Evolutionary conservation across 2,329 filamentous ascomycete species (phyloP), one percentile per base, ranked within the genome.

Genomic region (Aspergillus ustus): DNA sequence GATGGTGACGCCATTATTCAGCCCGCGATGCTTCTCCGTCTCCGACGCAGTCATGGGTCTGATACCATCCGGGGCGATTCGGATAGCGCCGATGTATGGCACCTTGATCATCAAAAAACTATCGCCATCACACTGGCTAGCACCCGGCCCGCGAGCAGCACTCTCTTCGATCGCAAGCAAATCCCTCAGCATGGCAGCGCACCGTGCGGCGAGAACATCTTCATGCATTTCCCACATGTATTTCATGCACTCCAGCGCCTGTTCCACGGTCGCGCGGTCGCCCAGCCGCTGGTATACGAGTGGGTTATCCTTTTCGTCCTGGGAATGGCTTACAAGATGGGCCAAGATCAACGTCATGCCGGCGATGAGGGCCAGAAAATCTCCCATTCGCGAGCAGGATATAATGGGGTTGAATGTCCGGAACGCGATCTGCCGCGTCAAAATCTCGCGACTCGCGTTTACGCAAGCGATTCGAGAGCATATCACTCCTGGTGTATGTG

Each of bases 401-500:
- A 67, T 44, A 6, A 66, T 56, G 3, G 37, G 60, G 54, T 69
- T 70, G 13, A 75, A 74, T 28, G 72, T 64, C 37, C 82, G 80
- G 64, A 84, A 83, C 28, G 77, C 66, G 28, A 83, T 70, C 59
- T 83, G 86, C 1, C 81, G 80, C 3, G 66, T 68, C 7, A 87
- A 73, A 7, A 86, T 76, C 57, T 81, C 81, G 3, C 85, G 82
- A 43, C 82, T 82, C 2, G 85, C 80, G 29, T 80, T 79, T 48
- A 84, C 73, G 64, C 82, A 84, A 1, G 80, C 80, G 7, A 78
- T 77, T 63, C 80, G 82, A 61, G 80, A 83, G 66, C 84, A 84
- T n/a, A 83, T 78, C 15, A 46, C 43, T 1, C n/a, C 15, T 6
- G 37, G 52, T 5, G 40, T 15, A 62, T 81, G 78, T 11, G 77